phyloP scores from a whole-genome alignment of 2,329 filamentous ascomycete species.

The Xylariales sp. region DNA sequence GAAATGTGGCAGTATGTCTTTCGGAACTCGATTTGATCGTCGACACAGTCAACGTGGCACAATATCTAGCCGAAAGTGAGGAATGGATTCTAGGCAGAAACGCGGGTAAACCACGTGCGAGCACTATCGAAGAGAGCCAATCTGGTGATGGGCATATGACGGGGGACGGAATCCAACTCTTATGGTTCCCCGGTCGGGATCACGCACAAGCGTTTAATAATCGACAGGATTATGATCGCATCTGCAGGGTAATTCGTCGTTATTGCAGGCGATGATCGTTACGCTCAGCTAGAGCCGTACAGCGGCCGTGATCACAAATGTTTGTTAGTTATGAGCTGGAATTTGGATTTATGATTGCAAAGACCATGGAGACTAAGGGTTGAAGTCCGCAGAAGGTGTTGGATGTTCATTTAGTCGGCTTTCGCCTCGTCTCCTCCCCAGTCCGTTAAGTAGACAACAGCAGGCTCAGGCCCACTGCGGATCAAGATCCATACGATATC shows the following conservation, averaged over 20 bases:
- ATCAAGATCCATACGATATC: slow-evolving; percentile 62
- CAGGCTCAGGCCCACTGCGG: slow-evolving; percentile 54
- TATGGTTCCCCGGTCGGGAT: slow-evolving; percentile 58
- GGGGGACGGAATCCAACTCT: slow-evolving; percentile 44
- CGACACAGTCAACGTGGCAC: slow-evolving; percentile 51
- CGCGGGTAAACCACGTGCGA: slow-evolving; percentile 9
- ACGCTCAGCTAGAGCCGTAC: neutral
- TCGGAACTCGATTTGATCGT: slow-evolving; percentile 61
- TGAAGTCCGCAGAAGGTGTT: too few relatives aligned
- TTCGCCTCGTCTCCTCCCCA: slow-evolving; percentile 51
- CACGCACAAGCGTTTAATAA: slow-evolving; percentile 59
- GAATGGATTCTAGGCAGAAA: slow-evolving; percentile 20
- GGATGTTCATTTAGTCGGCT: slow-evolving; percentile 23
- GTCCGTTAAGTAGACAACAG: slow-evolving; percentile 57
- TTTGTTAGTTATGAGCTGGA: neutral
- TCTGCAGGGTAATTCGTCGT: slow-evolving; percentile 24
- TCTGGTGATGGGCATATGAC: slow-evolving; percentile 17
- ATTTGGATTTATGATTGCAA: too few relatives aligned
- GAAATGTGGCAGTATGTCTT: slow-evolving; percentile 51
- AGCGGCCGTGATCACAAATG: neutral
- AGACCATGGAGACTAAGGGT: too few relatives aligned
- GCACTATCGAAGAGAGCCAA: slow-evolving; percentile 21
- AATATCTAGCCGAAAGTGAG: slow-evolving; percentile 45
- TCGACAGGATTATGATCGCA: slow-evolving; percentile 18
- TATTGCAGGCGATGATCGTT: slow-evolving; percentile 15